A percentile compares a stretch with the other conserved stretches of the same genome.
Evolutionary conservation across 2,329 filamentous ascomycete genomes (phyloP).

Genomic region (Exophiala spinifera): DNA sequence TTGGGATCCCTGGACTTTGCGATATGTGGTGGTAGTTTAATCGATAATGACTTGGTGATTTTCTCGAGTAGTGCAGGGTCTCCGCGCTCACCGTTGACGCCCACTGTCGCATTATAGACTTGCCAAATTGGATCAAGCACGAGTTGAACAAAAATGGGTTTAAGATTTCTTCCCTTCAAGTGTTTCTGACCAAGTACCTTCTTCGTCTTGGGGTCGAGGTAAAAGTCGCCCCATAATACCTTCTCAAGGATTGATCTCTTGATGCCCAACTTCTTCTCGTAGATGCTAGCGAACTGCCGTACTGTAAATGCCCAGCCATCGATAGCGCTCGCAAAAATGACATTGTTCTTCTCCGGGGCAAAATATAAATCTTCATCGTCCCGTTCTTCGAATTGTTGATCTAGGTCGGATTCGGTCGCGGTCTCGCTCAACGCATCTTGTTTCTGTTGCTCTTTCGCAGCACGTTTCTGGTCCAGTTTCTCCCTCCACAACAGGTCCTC

Average conservation of each 20-base stretch:
- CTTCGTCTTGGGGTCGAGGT: slow-evolving; percentile 94
- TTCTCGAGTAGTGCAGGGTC: slow-evolving; percentile 83
- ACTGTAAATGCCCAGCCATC: slow-evolving; percentile 99
- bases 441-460: slow-evolving; percentile 57
- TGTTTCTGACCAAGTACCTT: slow-evolving; percentile 88
- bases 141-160: slow-evolving; percentile 96
- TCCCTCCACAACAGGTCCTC: slow-evolving; percentile 96
- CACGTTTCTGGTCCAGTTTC: slow-evolving; percentile 77
- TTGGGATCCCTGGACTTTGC: slow-evolving; percentile 79
- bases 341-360: slow-evolving; percentile 95
- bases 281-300: slow-evolving; percentile 85
- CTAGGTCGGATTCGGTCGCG: slow-evolving; percentile 41
- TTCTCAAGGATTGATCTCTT: slow-evolving; percentile 86
- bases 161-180: slow-evolving; percentile 83
- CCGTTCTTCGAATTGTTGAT: slow-evolving; percentile 73
- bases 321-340: slow-evolving; percentile 96
- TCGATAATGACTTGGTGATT: slow-evolving; percentile 85
- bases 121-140: slow-evolving; percentile 96
- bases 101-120: slow-evolving; percentile 85
- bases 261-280: slow-evolving; percentile 95
- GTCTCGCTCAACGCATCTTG: slow-evolving; percentile 30
- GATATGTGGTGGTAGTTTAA: slow-evolving; percentile 81
- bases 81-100: slow-evolving; percentile 71
- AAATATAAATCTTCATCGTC: slow-evolving; percentile 98
- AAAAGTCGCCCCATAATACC: slow-evolving; percentile 94